Evolutionary conservation across 805 yeast species (phyloP), one percentile per base, ranked within the genome.

Genomic region (Komagataella kurtzmanii): DNA sequence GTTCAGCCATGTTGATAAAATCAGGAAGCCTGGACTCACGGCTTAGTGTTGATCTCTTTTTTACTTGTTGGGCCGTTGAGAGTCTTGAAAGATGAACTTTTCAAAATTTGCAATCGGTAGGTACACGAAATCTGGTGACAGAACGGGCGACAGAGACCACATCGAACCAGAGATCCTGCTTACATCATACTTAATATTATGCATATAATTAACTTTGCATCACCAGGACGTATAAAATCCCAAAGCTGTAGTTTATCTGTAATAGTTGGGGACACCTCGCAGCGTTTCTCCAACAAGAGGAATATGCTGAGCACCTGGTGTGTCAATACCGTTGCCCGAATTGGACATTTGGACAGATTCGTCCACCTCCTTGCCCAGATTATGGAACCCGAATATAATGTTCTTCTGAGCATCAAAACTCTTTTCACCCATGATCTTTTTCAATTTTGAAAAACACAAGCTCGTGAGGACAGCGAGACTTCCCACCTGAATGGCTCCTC

Each of bases 391-490:
- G 62, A 66, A 65, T 14, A 65, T 61, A 49, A 61, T 61, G 51
- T 65, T 65, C 51, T 55, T 56, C 46, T 56, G 52, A 8, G 53
- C 23, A 10, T 52, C 56, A 44, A 64, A 49, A 2, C 58, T 61
- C 2, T 50, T 24, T 3, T 53, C 58, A 17, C 58, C 58, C 10
- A 59, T 40, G 12, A 65, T 45, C 30, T 64, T 59, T 50, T 67
- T 64, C 57, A 82, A 65, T 59, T 81, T 87, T 62, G 80, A 78
- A 59, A 80, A 81, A 54, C 86, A 80, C 55, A 83, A 72, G 68
- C 79, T 75, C 7, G 85, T 77, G 55, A 84, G 69, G 55, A 82
- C 72, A 18, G 81, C 75, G 59, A 76, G 81, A 4, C 81, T 89
- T 59, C 79, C 87, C 60, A 76, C 82, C 55, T 69, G 84, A 55